Evolutionary conservation across 2,329 filamentous ascomycete genomes (phyloP).

Genomic region (Trichoderma koningii): DNA sequence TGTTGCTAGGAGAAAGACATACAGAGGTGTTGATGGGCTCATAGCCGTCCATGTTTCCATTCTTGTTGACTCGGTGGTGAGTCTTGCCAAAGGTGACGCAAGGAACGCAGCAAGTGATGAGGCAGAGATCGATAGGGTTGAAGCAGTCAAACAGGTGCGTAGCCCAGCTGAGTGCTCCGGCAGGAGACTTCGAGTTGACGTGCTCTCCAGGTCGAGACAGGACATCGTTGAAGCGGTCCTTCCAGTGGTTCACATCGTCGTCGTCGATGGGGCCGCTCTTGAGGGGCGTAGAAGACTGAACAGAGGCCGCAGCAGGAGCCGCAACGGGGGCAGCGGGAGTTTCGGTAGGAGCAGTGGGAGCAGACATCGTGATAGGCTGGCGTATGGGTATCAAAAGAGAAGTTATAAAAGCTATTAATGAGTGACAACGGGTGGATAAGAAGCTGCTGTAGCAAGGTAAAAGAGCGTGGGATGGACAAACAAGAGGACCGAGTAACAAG

Average conservation of each 20-base stretch:
- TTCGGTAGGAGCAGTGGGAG: too few relatives aligned
- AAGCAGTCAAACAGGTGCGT: constrained; percentile 49
- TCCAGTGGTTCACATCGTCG: constrained; percentile 49
- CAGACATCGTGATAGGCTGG: constrained; percentile 13
- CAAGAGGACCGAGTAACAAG: background rate
- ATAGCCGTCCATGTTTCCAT: constrained; percentile 46
- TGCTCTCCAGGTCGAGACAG: constrained; percentile 46
- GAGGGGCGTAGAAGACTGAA: constrained; percentile 26
- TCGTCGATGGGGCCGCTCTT: constrained; percentile 43
- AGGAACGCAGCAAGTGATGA: constrained; percentile 50
- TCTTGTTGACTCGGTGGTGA: constrained; percentile 48
- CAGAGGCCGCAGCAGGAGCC: constrained; percentile 1
- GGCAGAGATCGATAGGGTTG: constrained; percentile 47
- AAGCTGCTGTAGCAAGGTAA: background rate
- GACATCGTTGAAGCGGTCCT: constrained; percentile 47
- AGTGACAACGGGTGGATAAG: constrained; percentile 15
- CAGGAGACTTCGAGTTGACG: constrained; percentile 47
- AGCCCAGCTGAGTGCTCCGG: constrained; percentile 43
- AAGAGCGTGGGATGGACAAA: constrained; percentile 6
- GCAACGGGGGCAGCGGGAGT: background rate
- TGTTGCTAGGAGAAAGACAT: constrained; percentile 29
- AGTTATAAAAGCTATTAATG: background rate
- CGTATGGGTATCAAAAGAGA: constrained; percentile 21
- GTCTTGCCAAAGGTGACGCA: constrained; percentile 54
- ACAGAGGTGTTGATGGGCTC: constrained; percentile 52